These are phyloP conservation scores for Stachybotrys echinatus DNA, from an alignment of 2,329 filamentous ascomycete species.

Conservation along the genomic window DNA sequence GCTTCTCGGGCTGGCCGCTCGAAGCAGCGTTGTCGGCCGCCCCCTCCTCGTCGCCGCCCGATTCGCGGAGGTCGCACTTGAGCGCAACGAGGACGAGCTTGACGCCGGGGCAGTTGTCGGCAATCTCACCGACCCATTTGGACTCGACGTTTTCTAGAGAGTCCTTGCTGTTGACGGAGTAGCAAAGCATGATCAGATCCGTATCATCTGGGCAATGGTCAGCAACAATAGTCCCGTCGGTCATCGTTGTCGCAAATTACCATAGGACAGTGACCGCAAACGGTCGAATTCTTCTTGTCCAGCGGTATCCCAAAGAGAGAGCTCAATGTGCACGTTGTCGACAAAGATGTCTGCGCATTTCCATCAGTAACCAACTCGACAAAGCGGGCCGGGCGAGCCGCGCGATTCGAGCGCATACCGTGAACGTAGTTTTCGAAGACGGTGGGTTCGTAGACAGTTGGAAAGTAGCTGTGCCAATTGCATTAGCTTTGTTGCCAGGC, in stretches of 20 bases:
- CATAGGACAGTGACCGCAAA: constrained; percentile 90
- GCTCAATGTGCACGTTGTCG: constrained; percentile 92
- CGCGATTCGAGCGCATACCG: constrained; percentile 48
- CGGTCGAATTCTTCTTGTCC: constrained; percentile 99
- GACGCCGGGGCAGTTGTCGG: constrained; percentile 93
- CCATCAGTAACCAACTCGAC: background rate
- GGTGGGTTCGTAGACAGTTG: constrained; percentile 96
- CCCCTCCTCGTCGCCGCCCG: constrained; percentile 65
- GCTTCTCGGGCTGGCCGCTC: constrained; percentile 48
- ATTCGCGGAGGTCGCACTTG: constrained; percentile 92
- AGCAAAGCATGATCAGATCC: constrained; percentile 98
- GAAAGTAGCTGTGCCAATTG: constrained; percentile 68
- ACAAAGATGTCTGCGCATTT: constrained; percentile 80
- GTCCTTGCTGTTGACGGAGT: constrained; percentile 92
- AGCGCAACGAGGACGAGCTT: constrained; percentile 92
- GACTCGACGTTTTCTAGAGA: constrained; percentile 97
- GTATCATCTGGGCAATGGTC: constrained; percentile 59
- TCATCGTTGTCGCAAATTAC: constrained; percentile 29
- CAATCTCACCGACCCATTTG: constrained; percentile 97
- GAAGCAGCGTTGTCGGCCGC: constrained; percentile 20
- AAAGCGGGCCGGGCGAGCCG: background rate
- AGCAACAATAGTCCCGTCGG: constrained; percentile 4
- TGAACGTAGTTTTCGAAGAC: constrained; percentile 99
- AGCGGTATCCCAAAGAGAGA: constrained; percentile 97
- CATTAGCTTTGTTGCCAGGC: constrained; percentile 8